Conservation (phyloP, 2,329 filamentous ascomycete genomes). For the Fusarium sp. region DNA sequence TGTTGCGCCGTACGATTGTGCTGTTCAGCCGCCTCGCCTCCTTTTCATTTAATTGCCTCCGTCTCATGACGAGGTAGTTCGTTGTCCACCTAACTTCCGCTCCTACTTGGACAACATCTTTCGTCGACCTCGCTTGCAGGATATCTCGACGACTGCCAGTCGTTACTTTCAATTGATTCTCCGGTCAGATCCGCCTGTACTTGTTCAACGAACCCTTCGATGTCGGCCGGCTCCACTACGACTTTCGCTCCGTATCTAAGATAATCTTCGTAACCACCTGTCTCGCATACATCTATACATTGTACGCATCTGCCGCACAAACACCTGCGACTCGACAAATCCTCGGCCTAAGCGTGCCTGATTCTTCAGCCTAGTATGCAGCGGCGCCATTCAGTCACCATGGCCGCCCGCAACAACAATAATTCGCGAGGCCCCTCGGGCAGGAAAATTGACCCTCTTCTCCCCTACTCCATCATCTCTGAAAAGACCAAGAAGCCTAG, state of each 20-base stretch:
- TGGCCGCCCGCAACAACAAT: slow-evolving; percentile 54
- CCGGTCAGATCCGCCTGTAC: slow-evolving; percentile 32
- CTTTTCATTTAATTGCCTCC: slow-evolving; percentile 35
- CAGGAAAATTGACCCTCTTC: slow-evolving; percentile 51
- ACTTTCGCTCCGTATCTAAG: slow-evolving; percentile 42
- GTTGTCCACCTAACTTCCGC: slow-evolving; percentile 29
- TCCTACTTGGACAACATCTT: slow-evolving; percentile 43
- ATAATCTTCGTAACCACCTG: slow-evolving; percentile 31
- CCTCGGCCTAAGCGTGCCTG: slow-evolving; percentile 38
- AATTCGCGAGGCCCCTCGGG: slow-evolving; percentile 50
- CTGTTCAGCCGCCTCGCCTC: slow-evolving; percentile 29
- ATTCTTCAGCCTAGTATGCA: slow-evolving; percentile 46
- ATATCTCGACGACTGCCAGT: slow-evolving; percentile 49
- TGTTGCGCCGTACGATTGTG: slow-evolving; percentile 36
- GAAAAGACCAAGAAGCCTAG: slow-evolving; percentile 53
- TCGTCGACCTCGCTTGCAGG: slow-evolving; percentile 45
- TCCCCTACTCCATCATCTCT: slow-evolving; percentile 51
- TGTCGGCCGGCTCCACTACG: slow-evolving; percentile 47
- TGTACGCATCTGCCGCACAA: slow-evolving; percentile 20
- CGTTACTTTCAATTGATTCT: slow-evolving; percentile 47
- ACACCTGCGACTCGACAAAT: slow-evolving; percentile 17
- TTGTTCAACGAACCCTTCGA: slow-evolving; percentile 43
- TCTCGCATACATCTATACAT: slow-evolving; percentile 27
- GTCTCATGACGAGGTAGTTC: slow-evolving; percentile 46
- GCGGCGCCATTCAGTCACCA: slow-evolving; percentile 51